Conservation (phyloP, 257 asterid genomes). For the Solanum ahanhuiri region DNA sequence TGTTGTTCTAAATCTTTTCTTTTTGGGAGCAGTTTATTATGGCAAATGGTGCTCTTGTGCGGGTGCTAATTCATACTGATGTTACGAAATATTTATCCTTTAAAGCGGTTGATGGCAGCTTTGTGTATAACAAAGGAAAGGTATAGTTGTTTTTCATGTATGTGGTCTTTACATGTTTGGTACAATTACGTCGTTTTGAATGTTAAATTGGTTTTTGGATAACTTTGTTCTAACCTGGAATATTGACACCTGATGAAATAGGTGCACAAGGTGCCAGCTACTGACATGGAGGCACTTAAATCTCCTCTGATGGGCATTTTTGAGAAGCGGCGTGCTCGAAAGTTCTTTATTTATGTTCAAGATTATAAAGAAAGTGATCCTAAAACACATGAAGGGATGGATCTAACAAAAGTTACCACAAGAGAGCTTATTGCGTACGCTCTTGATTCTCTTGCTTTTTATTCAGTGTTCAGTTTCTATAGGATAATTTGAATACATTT, state of each 20-base stretch:
- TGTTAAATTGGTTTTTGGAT: neutral
- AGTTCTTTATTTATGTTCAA: conserved; percentile 89
- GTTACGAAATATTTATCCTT: conserved; percentile 86
- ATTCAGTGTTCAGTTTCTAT: neutral
- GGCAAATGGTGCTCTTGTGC: conserved; percentile 96
- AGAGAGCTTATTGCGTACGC: conserved; percentile 80
- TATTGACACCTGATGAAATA: conserved; percentile 16
- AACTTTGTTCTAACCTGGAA: neutral
- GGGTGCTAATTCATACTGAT: conserved; percentile 88
- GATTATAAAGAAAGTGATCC: conserved; percentile 77
- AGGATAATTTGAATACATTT: neutral
- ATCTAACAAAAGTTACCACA: conserved; percentile 70
- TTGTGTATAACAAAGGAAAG: conserved; percentile 83
- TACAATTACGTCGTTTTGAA: neutral
- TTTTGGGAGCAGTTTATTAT: conserved; percentile 55
- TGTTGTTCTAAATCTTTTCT: neutral
- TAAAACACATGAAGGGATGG: conserved; percentile 87
- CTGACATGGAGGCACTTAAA: conserved; percentile 94
- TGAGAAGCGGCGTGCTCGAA: conserved; percentile 95
- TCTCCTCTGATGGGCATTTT: conserved; percentile 98
- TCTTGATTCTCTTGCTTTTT: neutral
- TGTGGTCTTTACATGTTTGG: conserved; percentile 1
- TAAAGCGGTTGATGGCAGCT: conserved; percentile 98
- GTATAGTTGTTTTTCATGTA: conserved; percentile 18
- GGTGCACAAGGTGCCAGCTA: conserved; percentile 99